Conservation (phyloP, 257 asterid species). For the Przewalskia tangutica region DNA sequence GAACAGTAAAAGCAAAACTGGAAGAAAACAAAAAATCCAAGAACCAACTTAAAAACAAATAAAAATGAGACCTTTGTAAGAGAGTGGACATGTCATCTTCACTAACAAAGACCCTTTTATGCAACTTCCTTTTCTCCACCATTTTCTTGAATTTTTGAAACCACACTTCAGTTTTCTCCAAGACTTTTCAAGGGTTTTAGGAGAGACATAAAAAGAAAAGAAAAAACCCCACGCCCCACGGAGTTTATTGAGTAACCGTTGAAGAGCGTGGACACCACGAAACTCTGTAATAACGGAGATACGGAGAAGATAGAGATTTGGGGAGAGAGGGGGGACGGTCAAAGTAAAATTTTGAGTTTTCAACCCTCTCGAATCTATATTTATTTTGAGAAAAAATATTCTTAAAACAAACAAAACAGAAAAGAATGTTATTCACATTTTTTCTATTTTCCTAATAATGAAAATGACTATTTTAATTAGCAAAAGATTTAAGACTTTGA, state of each 20-base stretch:
- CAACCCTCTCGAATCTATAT: background rate
- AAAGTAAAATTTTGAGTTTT: background rate
- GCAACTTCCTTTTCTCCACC: conserved; percentile 49
- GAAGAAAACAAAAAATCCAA: background rate
- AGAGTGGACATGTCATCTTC: conserved; percentile 49
- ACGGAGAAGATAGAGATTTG: background rate
- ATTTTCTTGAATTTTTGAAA: conserved; percentile 10
- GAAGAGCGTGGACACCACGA: conserved; percentile 9
- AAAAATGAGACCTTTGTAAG: conserved; percentile 37
- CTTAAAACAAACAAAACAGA: background rate
- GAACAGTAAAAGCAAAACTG: background rate
- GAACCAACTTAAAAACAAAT: background rate
- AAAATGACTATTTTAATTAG: background rate
- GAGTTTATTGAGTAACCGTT: background rate
- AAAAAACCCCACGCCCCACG: background rate
- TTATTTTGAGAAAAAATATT: background rate
- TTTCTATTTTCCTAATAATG: background rate
- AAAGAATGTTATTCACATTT: background rate
- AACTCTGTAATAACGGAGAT: background rate
- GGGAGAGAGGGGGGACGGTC: background rate
- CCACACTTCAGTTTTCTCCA: background rate
- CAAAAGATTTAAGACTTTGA: background rate
- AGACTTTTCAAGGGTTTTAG: background rate
- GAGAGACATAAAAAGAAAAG: background rate
- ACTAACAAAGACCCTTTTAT: conserved; percentile 38